These are phyloP conservation scores for Pseudonitzschia multiseries DNA, from an alignment of 108 stramenopile species.

Conservation along the genomic window DNA sequence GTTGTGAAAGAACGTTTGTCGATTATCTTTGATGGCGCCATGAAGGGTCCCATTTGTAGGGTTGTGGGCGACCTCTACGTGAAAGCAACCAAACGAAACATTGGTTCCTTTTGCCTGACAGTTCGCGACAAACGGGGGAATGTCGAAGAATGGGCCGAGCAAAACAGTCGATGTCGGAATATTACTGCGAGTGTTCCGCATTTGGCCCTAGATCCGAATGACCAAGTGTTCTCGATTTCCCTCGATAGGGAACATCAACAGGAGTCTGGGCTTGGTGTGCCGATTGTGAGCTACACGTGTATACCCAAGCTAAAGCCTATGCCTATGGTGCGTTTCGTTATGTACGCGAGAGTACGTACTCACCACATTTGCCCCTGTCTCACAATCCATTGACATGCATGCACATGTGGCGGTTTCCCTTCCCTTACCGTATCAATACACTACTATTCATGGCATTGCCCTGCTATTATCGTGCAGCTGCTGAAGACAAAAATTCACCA, in stretches of 20 bases:
- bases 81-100: conserved; percentile 27
- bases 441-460: not conserved
- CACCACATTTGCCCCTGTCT: not conserved
- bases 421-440: not conserved
- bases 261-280: conserved; percentile 11
- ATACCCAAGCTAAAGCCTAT: conserved; percentile 43
- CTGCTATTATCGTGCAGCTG: conserved; percentile 37
- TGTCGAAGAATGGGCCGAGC: conserved; percentile 31
- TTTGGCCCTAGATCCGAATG: conserved; percentile 17
- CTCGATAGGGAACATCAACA: conserved; percentile 6
- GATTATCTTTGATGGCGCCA: conserved; percentile 39
- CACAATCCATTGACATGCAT: not conserved
- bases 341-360: not conserved
- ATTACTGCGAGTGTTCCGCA: conserved; percentile 7
- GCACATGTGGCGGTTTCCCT: not conserved
- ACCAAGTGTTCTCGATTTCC: conserved; percentile 31
- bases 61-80: conserved; percentile 48
- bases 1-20: conserved; percentile 46
- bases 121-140: conserved; percentile 21
- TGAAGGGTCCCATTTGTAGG: conserved; percentile 27
- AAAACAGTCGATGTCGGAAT: conserved; percentile 7
- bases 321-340: conserved; percentile 49
- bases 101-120: conserved; percentile 20
- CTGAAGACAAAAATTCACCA: conserved; percentile 47
- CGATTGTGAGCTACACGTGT: conserved; percentile 43